A percentile compares a stretch with the other conserved stretches of the same genome.
These are phyloP conservation scores for Penicillium sp. DNA, from an alignment of 2,329 filamentous ascomycete genomes.

Conservation along the genomic window DNA sequence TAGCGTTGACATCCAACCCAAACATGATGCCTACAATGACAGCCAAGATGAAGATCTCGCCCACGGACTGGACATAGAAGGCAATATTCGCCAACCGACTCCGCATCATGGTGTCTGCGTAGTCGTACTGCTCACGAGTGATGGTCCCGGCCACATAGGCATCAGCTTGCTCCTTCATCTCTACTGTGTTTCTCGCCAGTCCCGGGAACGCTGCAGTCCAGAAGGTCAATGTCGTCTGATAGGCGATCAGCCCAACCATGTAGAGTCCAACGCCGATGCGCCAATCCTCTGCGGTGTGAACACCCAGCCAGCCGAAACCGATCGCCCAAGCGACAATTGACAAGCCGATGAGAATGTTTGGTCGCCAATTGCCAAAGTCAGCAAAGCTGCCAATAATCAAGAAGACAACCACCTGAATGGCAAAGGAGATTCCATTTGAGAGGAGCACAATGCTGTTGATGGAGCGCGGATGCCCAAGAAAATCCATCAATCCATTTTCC, in stretches of 20 bases:
- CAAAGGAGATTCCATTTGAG: slow-evolving; percentile 62
- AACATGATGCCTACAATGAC: slow-evolving; percentile 61
- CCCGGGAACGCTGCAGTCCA: slow-evolving; percentile 62
- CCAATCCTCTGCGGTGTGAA: slow-evolving; percentile 57
- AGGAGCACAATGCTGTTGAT: slow-evolving; percentile 61
- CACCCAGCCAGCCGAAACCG: slow-evolving; percentile 62
- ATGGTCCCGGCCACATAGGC: slow-evolving; percentile 50
- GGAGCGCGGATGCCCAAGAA: slow-evolving; percentile 53
- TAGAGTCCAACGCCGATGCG: slow-evolving; percentile 56
- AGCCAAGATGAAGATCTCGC: slow-evolving; percentile 58
- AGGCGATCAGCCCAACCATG: slow-evolving; percentile 60
- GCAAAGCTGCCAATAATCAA: slow-evolving; percentile 44
- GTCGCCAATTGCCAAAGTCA: slow-evolving; percentile 61
- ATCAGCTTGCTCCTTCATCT: slow-evolving; percentile 46
- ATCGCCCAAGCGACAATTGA: slow-evolving; percentile 57
- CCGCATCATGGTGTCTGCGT: slow-evolving; percentile 56
- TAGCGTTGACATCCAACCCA: slow-evolving; percentile 54
- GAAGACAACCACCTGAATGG: slow-evolving; percentile 55
- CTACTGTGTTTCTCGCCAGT: slow-evolving; percentile 49
- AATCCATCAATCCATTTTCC: slow-evolving; percentile 47
- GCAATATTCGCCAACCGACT: slow-evolving; percentile 59
- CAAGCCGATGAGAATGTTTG: slow-evolving; percentile 57
- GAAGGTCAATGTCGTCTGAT: slow-evolving; percentile 62
- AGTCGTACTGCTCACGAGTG: slow-evolving; percentile 55
- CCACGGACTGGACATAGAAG: slow-evolving; percentile 59